Evolutionary conservation across 2,329 filamentous ascomycete species (phyloP), one percentile per base, ranked within the genome.

Genomic region (Xylariaceae sp.): DNA sequence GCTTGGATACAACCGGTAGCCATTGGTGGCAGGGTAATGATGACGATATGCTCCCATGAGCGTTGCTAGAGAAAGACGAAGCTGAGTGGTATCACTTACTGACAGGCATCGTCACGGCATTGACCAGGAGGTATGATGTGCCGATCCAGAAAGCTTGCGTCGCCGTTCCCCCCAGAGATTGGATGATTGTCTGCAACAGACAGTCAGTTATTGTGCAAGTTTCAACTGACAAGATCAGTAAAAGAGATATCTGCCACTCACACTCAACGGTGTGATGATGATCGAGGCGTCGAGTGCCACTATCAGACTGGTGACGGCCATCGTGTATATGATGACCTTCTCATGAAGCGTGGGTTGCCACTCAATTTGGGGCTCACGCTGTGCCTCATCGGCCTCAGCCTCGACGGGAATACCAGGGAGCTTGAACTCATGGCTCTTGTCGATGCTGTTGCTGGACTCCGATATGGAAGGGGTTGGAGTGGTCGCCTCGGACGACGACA

Each of bases 121-220:
- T 62, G 22, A 59, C 59, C 8, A 62, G 57, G 4, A 61, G 58
- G 33, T 62, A 62, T 5, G 59, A 60, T 22, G 59, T 61, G 17
- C 57, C 59, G 6, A 61, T 58, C 59, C 59, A 62, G 47, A 62
- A 62, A 17, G 53, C 58, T 23, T 59, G 36, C 5, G 56, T 59
- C 3, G 57, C 48, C 8, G 52, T 54, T 1, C 50, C 58, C 3
- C 49, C 33, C 19, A 61, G 42, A 20, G 56, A 53, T 14, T 36
- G 23, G 14, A 55, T 33, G 29, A 60, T 61, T 7, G 47, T 47
- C 56, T 60, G 23, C 25, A 6, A 29, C 6, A 27, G 12, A 20
- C 3, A 10, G n/a, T 53, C 21, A 53, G 50, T 32, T 32, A n/a
- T n/a, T n/a, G n/a, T n/a, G n/a, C 27, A 32, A 32, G 27, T 32